Conservation (phyloP, 1,284 basidiomycete genomes). For the Malassezia vespertilionis region DNA sequence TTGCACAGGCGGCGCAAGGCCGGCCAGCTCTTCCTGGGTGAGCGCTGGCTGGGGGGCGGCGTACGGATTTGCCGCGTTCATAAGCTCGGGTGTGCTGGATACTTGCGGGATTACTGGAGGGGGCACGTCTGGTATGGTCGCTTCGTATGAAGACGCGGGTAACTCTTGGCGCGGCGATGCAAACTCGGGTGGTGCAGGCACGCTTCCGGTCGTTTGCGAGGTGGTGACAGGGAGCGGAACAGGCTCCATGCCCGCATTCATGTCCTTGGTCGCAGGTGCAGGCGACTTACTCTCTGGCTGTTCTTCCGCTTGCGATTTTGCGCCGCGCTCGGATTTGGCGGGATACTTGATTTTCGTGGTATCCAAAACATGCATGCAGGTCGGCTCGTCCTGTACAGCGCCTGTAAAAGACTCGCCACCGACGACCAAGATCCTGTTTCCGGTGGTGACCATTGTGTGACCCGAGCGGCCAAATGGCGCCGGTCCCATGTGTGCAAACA, state of each 20-base stretch:
- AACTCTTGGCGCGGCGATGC: too few relatives aligned
- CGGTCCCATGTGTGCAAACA: conserved; percentile 99
- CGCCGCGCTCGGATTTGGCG: conserved; percentile 25
- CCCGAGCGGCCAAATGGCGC: conserved; percentile 80
- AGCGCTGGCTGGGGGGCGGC: neutral
- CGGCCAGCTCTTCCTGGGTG: neutral
- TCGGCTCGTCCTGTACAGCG: conserved; percentile 65
- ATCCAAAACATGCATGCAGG: conserved; percentile 61
- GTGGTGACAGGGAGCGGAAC: too few relatives aligned
- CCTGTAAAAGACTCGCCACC: conserved; percentile 78
- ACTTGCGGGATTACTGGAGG: too few relatives aligned
- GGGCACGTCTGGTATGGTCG: too few relatives aligned
- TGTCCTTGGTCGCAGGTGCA: neutral
- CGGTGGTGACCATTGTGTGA: conserved; percentile 84
- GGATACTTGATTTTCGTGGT: conserved; percentile 47
- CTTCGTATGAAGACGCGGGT: too few relatives aligned
- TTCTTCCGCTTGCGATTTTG: neutral
- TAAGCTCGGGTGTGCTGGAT: too few relatives aligned
- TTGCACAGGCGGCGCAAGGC: neutral
- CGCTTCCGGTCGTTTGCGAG: too few relatives aligned
- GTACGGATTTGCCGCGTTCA: too few relatives aligned
- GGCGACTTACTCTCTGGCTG: neutral
- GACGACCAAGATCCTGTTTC: conserved; percentile 76
- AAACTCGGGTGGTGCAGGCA: too few relatives aligned
- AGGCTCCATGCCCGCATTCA: too few relatives aligned